Base-by-base conservation (phyloP, 2,329 filamentous ascomycete species). In the Xylaria sp. region DNA sequence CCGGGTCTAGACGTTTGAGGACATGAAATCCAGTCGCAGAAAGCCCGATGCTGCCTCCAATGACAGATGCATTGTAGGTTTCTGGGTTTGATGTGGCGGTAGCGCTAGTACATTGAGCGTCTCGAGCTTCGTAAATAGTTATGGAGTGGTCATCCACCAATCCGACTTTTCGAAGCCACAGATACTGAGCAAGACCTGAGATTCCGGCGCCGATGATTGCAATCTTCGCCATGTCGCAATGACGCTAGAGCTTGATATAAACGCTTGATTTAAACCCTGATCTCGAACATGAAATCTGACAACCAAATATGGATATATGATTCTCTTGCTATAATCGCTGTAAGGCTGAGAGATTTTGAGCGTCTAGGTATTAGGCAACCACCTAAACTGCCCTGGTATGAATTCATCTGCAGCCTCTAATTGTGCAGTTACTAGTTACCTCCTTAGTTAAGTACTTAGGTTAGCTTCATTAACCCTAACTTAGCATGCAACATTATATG, bases 161-260 rank as follows among this genome's bases (percentile, higher is more conserved):
- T 12, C 62, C 66, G n/a, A 63, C 48, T n/a, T 59, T 70, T 27
- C 55, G 59, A 21, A 70, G 50, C 62, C 65, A 70, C 4, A 68
- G 59, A 35, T 66, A 68, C n/a, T 61, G 54, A n/a, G 62, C 63
- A 13, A 66, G 53, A 21, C 69, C 69, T 25, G 69, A 68, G 25
- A 70, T 70, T 1, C 69, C 65, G 2, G 59, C 69, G 8, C 69
- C 69, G 25, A 70, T 53, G 32, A 70, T 70, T 29, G 69, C 69
- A 54, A 69, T 66, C 48, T 68, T 70, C 59, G 63, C 54, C 13
- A 29, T 63, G 42, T 42, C n/a, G 23, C 16, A 44, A 5, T 18
- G 16, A 44, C 4, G 13, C 16, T 16, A 10, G 16, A n/a, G 40
- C 5, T 6, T 44, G 18, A 44, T 2, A 44, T 18, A 18, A 44